A percentile compares a stretch with the other conserved stretches of the same genome.
Evolutionary conservation across 2,329 filamentous ascomycete species (phyloP).

Genomic region (Chaetomium globosum): DNA sequence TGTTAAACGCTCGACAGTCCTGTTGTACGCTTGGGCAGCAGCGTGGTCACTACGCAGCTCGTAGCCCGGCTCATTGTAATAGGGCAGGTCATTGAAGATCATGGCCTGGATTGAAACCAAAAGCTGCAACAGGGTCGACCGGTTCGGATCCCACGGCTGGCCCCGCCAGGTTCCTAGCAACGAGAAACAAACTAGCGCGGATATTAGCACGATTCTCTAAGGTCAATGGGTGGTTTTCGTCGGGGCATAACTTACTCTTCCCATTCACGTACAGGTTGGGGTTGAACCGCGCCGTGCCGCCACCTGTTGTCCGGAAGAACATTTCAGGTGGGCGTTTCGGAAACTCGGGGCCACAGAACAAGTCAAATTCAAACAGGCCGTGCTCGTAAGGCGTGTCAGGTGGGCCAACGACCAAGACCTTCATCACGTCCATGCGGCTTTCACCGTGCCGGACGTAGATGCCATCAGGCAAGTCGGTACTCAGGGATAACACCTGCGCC

Average conservation of each 20-base stretch:
- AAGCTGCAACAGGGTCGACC: slow-evolving; percentile 55
- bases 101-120: slow-evolving; percentile 60
- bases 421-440: slow-evolving; percentile 54
- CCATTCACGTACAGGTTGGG: slow-evolving; percentile 56
- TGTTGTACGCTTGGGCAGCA: slow-evolving; percentile 40
- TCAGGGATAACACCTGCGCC: slow-evolving; percentile 50
- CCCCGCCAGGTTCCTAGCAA: slow-evolving; percentile 55
- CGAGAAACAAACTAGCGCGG: slow-evolving; percentile 50
- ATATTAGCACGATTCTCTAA: slow-evolving; percentile 6
- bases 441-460: slow-evolving; percentile 54
- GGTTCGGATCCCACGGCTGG: slow-evolving; percentile 48
- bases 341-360: slow-evolving; percentile 49
- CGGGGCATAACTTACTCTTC: slow-evolving; percentile 44
- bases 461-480: slow-evolving; percentile 52
- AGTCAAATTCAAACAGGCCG: slow-evolving; percentile 59
- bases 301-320: slow-evolving; percentile 50
- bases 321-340: slow-evolving; percentile 49
- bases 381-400: slow-evolving; percentile 55
- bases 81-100: slow-evolving; percentile 58
- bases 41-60: slow-evolving; percentile 33
- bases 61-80: slow-evolving; percentile 57
- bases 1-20: slow-evolving; percentile 37
- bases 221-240: neutral
- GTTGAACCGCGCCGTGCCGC: slow-evolving; percentile 48
- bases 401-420: slow-evolving; percentile 54